Conservation (phyloP, 306 rosid genomes). For the Malus fusca region DNA sequence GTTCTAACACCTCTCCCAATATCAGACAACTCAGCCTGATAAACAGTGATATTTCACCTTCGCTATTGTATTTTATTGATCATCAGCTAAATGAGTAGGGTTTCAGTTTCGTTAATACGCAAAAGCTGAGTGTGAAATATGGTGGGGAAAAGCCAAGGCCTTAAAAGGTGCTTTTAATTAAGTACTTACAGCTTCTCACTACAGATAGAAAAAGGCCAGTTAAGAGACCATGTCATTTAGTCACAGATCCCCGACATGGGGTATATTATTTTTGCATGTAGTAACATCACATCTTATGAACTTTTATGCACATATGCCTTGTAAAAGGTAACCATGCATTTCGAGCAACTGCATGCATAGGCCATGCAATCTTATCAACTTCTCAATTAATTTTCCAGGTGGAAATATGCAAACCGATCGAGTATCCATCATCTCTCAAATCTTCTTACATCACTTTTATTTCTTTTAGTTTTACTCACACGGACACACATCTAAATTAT, state of each 20-base stretch:
- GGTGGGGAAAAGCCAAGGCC: slow-evolving; percentile 13
- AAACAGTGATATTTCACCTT: not conserved
- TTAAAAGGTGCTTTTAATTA: slow-evolving; percentile 18
- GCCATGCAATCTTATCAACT: slow-evolving; percentile 29
- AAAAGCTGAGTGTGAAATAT: not conserved
- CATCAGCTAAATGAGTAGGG: not conserved
- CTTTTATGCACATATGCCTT: not conserved
- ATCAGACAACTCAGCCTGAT: slow-evolving; percentile 19
- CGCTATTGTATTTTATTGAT: not conserved
- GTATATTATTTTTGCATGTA: slow-evolving; percentile 35
- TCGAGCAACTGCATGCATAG: slow-evolving; percentile 3
- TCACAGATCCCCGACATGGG: slow-evolving; percentile 49
- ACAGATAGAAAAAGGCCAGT: slow-evolving; percentile 23
- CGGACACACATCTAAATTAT: not conserved
- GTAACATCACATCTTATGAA: not conserved
- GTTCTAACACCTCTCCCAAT: not conserved
- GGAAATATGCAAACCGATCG: slow-evolving; percentile 13
- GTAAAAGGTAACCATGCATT: slow-evolving; percentile 34
- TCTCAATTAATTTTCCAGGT: slow-evolving; percentile 16
- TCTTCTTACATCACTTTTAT: slow-evolving; percentile 11
- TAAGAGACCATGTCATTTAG: slow-evolving; percentile 52
- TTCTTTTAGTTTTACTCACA: not conserved
- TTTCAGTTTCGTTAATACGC: not conserved
- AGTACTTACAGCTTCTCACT: slow-evolving; percentile 13
- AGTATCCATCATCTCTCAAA: not conserved